Evolutionary conservation across 2,329 filamentous ascomycete genomes (phyloP).

Genomic region (Xylariales sp.): DNA sequence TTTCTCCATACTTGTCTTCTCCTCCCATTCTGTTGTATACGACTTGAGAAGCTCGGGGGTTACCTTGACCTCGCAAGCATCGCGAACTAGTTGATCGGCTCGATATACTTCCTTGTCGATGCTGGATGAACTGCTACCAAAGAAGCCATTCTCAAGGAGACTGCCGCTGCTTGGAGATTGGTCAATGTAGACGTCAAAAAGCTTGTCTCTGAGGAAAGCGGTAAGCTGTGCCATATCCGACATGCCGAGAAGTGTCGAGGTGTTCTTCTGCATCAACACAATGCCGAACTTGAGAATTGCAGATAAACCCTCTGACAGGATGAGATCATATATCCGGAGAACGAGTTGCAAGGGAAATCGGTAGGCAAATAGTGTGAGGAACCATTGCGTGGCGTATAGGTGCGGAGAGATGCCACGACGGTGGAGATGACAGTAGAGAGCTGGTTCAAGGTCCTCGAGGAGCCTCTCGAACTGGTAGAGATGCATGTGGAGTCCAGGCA

Average conservation of each 20-base stretch:
- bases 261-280: conserved; percentile 94
- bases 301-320: conserved; percentile 86
- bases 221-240: conserved; percentile 89
- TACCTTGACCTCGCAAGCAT: conserved; percentile 84
- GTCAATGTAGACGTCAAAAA: conserved; percentile 98
- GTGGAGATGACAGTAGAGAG: conserved; percentile 89
- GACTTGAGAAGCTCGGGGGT: conserved; percentile 74
- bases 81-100: conserved; percentile 86
- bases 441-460: conserved; percentile 89
- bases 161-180: conserved; percentile 87
- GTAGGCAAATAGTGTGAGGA: conserved; percentile 96
- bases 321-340: conserved; percentile 91
- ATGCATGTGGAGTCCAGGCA: conserved; percentile 91
- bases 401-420: conserved; percentile 83
- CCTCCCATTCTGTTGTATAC: conserved; percentile 88
- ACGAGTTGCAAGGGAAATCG: conserved; percentile 95
- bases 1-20: conserved; percentile 76
- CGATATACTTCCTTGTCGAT: conserved; percentile 94
- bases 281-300: conserved; percentile 94
- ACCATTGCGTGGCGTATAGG: conserved; percentile 98
- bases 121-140: conserved; percentile 83
- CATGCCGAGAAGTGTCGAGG: conserved; percentile 70
- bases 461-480: conserved; percentile 94
- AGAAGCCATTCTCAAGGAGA: conserved; percentile 94
- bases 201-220: conserved; percentile 82